Evolutionary conservation across 2,329 filamentous ascomycete genomes (phyloP).

Genomic region (Verticillium albo-atrum): DNA sequence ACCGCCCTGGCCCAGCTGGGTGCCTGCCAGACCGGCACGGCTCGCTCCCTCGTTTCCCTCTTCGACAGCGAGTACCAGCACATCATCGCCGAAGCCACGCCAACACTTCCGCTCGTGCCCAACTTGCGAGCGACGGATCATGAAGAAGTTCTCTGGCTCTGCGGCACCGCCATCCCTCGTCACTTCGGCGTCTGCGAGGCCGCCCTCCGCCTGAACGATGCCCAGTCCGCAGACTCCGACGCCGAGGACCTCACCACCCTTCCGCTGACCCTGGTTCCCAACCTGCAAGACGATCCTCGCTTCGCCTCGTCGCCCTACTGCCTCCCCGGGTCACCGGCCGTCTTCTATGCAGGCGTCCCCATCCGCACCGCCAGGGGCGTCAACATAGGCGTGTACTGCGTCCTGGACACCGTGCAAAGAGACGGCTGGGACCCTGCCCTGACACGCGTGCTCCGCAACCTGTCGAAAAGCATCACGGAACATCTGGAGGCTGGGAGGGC

Average conservation of each 20-base stretch:
- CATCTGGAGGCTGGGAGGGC: constrained; percentile 29
- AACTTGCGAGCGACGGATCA: constrained; percentile 12
- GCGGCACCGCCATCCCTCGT: constrained; percentile 24
- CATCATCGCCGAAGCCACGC: constrained; percentile 46
- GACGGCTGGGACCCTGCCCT: constrained; percentile 20
- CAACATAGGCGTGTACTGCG: constrained; percentile 37
- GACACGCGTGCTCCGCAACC: constrained; percentile 20
- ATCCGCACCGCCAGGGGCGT: constrained; percentile 36
- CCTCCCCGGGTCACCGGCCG: constrained; percentile 15
- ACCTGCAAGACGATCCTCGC: constrained; percentile 25
- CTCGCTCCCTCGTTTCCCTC: constrained; percentile 42
- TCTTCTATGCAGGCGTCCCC: constrained; percentile 38
- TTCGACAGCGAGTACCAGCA: constrained; percentile 45
- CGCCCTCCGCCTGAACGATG: constrained; percentile 7
- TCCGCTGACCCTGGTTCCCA: constrained; percentile 26
- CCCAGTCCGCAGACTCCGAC: background rate
- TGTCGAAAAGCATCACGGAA: constrained; percentile 29
- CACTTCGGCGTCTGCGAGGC: constrained; percentile 23
- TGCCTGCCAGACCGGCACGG: constrained; percentile 30
- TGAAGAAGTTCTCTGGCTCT: constrained; percentile 16
- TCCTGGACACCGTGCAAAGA: constrained; percentile 21
- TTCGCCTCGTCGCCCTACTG: constrained; percentile 23
- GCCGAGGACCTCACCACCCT: constrained; percentile 12
- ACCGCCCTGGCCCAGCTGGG: constrained; percentile 47
- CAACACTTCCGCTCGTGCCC: constrained; percentile 29